phyloP scores from a whole-genome alignment of 495 filamentous ascomycete genomes.

The Aspergillus affinis region DNA sequence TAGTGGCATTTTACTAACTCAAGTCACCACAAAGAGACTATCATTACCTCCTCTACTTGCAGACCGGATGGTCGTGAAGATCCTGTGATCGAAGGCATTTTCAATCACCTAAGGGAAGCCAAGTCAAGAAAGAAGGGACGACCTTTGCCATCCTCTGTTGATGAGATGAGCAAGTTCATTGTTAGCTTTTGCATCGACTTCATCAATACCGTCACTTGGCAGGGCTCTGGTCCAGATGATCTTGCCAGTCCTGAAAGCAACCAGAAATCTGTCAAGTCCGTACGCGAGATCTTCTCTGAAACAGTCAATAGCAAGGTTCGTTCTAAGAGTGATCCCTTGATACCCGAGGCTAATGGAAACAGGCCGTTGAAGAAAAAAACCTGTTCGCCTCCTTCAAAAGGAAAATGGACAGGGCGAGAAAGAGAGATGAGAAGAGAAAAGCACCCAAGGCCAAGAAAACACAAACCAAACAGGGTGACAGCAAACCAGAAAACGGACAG shows the following conservation, averaged over 20 bases:
- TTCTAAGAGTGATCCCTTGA: background rate
- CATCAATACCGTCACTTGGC: constrained; percentile 30
- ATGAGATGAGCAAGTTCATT: constrained; percentile 50
- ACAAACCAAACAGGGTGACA: background rate
- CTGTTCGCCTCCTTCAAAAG: background rate
- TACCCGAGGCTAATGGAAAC: background rate
- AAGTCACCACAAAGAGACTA: background rate
- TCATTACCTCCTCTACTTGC: background rate
- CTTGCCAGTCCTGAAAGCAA: background rate
- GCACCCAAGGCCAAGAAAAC: background rate
- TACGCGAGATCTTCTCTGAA: background rate
- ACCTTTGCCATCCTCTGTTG: constrained; percentile 24
- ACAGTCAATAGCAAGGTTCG: background rate
- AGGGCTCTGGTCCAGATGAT: background rate
- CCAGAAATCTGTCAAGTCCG: background rate
- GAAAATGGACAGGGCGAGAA: background rate
- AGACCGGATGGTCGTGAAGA: background rate
- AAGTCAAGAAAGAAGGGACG: background rate
- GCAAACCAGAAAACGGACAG: background rate
- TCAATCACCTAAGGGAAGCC: background rate
- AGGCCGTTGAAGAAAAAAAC: background rate
- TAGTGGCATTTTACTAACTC: background rate
- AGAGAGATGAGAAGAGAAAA: background rate
- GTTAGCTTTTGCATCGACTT: constrained; percentile 35
- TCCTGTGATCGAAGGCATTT: background rate